Base-by-base conservation (phyloP, 306 rosid genomes). In the Corylus heterophylla region DNA sequence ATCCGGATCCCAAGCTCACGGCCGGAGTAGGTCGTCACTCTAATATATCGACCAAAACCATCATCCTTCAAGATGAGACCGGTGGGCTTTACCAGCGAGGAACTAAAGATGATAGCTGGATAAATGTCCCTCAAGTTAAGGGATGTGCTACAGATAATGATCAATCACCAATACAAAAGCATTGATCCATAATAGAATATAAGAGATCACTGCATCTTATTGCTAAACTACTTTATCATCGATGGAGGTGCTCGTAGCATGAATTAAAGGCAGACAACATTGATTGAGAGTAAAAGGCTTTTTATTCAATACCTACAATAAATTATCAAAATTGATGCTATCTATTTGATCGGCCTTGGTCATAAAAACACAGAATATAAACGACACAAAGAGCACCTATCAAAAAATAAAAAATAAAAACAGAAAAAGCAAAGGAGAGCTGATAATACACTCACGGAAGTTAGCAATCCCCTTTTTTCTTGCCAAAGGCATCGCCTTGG, bases 111-210 rank as follows among this genome's bases (percentile, higher is more conserved):
- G 83, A 84, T 11, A 82, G 71, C 54, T 80, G 88, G 92, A 75
- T 86, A 51, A 45, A 58, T 71, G 81, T 89, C 5, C 78, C 85
- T 13, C 85, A 84, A 16, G 64, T 82, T 55, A 71, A 73, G 18
- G 17, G 88, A 87, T 67, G 77, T 82, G 68, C 59, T 88, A 6
- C 86, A 86, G 74, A 82, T 88, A 71, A 70, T 88, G 80, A 86
- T 86, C 76, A 88, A 83, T 73, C 82, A 35, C 39, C 37, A 1
- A 54, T 88, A 81, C 74, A 76, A 72, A 52, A 88, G 89, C 73
- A 74, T 86, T 52, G 82, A 81, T 72, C 89, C 18, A 39, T 66
- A 66, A 9, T 5, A 58, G 27, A 58, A 58, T 58, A 10, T 37
- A 62, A 62, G 18, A 29, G 16, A 12, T 29, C 69, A 2, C 47